Percentiles rank a stretch among this genome's conserved stretches.
These are phyloP conservation scores for Ceratonia siliqua DNA, from an alignment of 306 rosid genomes.

Conservation along the genomic window DNA sequence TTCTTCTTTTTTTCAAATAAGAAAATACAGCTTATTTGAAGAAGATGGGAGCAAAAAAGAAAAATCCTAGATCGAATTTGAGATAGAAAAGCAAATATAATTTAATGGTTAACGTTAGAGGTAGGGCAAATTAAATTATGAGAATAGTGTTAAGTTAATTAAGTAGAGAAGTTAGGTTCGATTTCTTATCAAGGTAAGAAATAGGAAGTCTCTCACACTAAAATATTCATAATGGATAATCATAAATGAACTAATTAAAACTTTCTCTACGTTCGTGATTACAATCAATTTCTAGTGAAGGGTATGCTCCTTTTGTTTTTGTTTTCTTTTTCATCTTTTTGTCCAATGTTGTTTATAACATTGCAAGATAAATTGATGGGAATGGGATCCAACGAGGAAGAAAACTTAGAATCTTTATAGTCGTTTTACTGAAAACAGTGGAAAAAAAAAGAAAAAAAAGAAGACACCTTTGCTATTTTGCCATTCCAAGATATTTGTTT, in stretches of 20 bases:
- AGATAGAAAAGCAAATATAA: no score
- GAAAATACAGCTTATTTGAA: background rate
- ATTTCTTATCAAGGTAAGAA: conserved; percentile 11
- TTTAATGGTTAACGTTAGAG: no score
- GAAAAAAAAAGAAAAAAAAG: background rate
- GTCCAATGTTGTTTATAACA: background rate
- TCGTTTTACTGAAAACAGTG: conserved; percentile 7
- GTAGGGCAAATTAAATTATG: no score
- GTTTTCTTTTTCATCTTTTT: background rate
- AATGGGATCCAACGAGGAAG: no score
- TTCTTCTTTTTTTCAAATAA: background rate
- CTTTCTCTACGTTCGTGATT: background rate
- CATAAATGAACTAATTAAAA: background rate
- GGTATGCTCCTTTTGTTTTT: background rate
- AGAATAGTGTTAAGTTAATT: no score
- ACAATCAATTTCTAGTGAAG: background rate
- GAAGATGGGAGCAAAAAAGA: background rate
- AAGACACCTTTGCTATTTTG: background rate
- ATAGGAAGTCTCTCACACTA: background rate
- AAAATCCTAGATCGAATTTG: no score
- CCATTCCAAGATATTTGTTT: background rate
- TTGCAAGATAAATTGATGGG: no score
- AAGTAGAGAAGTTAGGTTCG: background rate
- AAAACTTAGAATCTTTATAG: background rate
- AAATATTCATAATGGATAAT: conserved; percentile 6